phyloP scores from a whole-genome alignment of 2,329 filamentous ascomycete genomes.

The Hymenoscyphus occultus region DNA sequence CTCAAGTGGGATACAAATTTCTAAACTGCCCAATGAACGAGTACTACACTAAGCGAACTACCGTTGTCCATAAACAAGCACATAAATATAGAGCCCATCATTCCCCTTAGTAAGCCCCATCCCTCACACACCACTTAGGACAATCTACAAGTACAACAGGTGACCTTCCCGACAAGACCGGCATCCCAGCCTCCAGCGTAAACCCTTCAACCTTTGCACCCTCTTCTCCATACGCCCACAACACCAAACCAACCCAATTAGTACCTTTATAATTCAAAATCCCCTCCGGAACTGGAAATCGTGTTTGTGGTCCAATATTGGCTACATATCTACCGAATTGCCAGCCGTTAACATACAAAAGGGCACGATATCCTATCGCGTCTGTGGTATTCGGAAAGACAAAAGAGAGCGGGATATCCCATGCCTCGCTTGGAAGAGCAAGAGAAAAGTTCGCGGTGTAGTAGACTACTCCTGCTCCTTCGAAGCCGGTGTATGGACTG shows the following conservation, averaged over 20 bases:
- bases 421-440: conserved; percentile 46
- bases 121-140: neutral
- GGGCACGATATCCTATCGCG: conserved; percentile 51
- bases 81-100: too few relatives aligned
- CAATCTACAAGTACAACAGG: neutral
- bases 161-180: neutral
- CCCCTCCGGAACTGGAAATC: conserved; percentile 64
- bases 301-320: conserved; percentile 70
- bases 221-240: neutral
- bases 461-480: conserved; percentile 51
- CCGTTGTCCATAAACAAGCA: too few relatives aligned
- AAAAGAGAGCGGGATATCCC: conserved; percentile 60
- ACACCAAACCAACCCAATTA: neutral
- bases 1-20: too few relatives aligned
- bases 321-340: conserved; percentile 64
- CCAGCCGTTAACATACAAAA: conserved; percentile 71
- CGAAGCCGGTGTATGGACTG: conserved; percentile 36
- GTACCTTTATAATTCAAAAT: conserved; percentile 2
- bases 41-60: too few relatives aligned
- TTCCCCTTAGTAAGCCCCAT: neutral
- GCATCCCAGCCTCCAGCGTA: neutral
- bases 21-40: too few relatives aligned
- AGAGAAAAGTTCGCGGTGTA: conserved; percentile 55
- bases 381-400: conserved; percentile 20
- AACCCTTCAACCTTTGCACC: neutral